A percentile compares a stretch with the other conserved stretches of the same genome.
phyloP scores from a whole-genome alignment of 2,329 filamentous ascomycete species.

The Calonectria multiphialidica region DNA sequence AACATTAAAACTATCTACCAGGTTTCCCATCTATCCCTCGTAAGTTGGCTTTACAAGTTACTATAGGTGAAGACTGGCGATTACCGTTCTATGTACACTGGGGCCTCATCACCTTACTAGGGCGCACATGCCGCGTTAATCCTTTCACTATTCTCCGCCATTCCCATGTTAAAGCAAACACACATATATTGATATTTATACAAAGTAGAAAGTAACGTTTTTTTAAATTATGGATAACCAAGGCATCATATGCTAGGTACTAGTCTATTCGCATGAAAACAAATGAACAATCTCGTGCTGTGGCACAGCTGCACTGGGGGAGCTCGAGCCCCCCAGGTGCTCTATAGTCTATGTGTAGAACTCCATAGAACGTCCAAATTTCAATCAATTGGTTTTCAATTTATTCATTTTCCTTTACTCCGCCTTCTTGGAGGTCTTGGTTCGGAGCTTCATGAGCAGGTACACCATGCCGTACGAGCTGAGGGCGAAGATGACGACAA shows the following conservation, averaged over 20 bases:
- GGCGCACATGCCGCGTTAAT: no score
- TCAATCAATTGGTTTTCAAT: not conserved
- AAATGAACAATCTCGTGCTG: slow-evolving; percentile 7
- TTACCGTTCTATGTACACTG: no score
- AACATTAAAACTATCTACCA: no score
- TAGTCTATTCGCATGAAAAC: slow-evolving; percentile 1
- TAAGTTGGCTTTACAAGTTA: no score
- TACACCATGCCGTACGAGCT: slow-evolving; percentile 64
- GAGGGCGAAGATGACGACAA: slow-evolving; percentile 67
- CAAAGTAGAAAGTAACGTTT: slow-evolving; percentile 3
- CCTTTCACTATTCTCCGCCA: not conserved
- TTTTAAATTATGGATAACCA: slow-evolving; percentile 4
- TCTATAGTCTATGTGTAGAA: slow-evolving; percentile 13
- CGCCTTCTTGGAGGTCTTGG: slow-evolving; percentile 61
- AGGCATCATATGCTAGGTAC: slow-evolving; percentile 4
- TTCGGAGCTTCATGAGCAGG: slow-evolving; percentile 60
- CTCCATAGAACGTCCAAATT: not conserved
- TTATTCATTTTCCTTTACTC: slow-evolving; percentile 38
- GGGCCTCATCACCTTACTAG: no score
- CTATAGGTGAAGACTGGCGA: no score
- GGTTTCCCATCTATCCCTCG: no score
- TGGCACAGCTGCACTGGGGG: not conserved
- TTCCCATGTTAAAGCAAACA: not conserved
- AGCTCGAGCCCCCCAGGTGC: not conserved
- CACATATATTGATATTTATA: slow-evolving; percentile 6